Conservation (phyloP, 208 protist genomes). For the Leishmania arabica region DNA sequence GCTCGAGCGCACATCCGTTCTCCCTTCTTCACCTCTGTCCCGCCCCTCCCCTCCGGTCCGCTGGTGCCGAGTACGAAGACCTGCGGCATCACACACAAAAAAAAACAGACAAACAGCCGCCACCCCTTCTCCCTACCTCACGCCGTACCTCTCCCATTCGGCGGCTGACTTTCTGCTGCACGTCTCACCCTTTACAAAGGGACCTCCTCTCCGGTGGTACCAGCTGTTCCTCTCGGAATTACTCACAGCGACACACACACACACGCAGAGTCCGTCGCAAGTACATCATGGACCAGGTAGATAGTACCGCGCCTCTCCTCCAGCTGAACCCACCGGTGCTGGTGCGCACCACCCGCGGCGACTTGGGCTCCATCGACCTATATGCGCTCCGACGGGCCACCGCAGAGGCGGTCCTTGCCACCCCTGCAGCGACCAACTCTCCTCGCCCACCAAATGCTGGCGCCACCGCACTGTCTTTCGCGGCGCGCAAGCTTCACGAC, state of each 20-base stretch:
- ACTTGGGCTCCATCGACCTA: conserved; percentile 7
- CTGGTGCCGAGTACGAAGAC: neutral
- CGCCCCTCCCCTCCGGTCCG: too few species aligned
- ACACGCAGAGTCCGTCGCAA: neutral
- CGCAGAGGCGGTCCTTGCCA: neutral
- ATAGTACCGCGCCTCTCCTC: conserved; percentile 22
- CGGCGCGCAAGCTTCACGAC: conserved; percentile 30
- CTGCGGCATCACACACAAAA: neutral
- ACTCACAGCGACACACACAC: neutral
- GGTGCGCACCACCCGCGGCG: conserved; percentile 22
- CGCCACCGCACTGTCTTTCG: conserved; percentile 8
- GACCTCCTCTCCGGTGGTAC: neutral
- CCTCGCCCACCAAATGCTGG: neutral
- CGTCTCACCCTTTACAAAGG: neutral
- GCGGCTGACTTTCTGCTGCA: neutral
- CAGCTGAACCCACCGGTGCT: conserved; percentile 33
- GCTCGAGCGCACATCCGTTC: neutral
- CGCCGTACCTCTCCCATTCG: neutral
- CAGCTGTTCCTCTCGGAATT: neutral
- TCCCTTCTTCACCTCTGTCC: neutral
- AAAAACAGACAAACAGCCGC: too few species aligned
- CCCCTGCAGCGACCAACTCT: neutral
- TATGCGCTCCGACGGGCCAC: conserved; percentile 14
- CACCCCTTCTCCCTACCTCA: neutral
- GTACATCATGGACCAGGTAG: conserved; percentile 1